Base-by-base conservation (phyloP, 352 stramenopile species). In the Poterioochromonas sp. region DNA sequence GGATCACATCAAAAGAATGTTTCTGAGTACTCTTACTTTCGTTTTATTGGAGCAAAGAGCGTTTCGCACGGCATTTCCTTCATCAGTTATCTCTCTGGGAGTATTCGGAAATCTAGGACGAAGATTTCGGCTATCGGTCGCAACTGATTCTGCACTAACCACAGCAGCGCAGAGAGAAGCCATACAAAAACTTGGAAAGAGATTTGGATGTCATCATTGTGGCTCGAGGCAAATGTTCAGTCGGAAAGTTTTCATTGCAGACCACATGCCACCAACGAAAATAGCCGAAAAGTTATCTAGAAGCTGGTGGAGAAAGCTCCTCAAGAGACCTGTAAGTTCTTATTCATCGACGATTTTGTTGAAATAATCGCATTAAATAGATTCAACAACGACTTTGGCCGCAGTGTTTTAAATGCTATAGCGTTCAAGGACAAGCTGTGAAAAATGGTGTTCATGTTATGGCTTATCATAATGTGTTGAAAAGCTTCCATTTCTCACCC, bases 201-300 rank as follows among this genome's bases (percentile, higher is more conserved):
- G 20, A 49, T 70, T 65, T 35, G 73, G 73, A 18, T 78, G 73
- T 34, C 73, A 78, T 78, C 47, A 65, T 20, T 78, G 73, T 43
- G 73, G 73, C 18, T 37, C 44, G 22, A 12, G 34, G 12, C 43
- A 78, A 0, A 70, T 70, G 18, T 22, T 65, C 37, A 39, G 37
- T 29, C 26, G 26, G 51, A 74, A 39, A 76, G 77, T 64, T n/a
- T 88, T 88, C 74, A 79, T 87, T 39, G 85, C 80, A 18, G 86
- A 90, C 83, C 87, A 90, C 82, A 88, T 89, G 79, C 87, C 87
- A 51, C 87, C 87, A 2, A 86, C 85, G 40, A 82, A 80, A 18
- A 83, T 90, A 5, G 87, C 81, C 0, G 82, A 84, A 68, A 78
- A 87, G 74, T 79, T 85, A 39, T 88, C 88, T 73, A 29, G 78